Evolutionary conservation across 2,329 filamentous ascomycete genomes (phyloP).

Genomic region (Gnomoniopsis smithogilvyi): DNA sequence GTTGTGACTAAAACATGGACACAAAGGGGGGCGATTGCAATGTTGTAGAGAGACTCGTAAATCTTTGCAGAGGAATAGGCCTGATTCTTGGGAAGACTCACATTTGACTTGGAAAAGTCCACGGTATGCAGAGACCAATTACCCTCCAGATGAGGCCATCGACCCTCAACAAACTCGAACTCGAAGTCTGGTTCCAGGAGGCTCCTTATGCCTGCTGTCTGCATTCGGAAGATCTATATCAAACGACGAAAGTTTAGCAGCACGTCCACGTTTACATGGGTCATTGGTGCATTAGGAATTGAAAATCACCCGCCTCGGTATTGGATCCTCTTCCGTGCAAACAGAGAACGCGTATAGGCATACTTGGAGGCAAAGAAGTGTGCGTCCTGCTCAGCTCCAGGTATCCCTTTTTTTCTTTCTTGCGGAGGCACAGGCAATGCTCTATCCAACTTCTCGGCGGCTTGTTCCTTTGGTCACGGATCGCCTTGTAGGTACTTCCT

Average conservation of each 20-base stretch:
- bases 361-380: background rate
- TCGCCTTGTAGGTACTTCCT: too few species aligned
- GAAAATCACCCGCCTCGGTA: slow-evolving; percentile 7
- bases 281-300: background rate
- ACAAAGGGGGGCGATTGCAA: too few species aligned
- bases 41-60: background rate
- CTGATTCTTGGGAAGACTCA: slow-evolving; percentile 1
- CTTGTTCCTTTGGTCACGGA: too few species aligned
- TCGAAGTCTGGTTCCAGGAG: slow-evolving; percentile 14
- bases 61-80: too few species aligned
- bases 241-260: background rate
- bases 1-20: background rate
- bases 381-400: too few species aligned
- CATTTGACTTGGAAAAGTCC: slow-evolving; percentile 17
- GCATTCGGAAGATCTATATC: slow-evolving; percentile 16
- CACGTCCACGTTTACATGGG: background rate
- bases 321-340: slow-evolving; percentile 13
- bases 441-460: too few species aligned
- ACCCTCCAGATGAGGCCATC: slow-evolving; percentile 15
- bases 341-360: slow-evolving; percentile 12
- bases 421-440: too few species aligned
- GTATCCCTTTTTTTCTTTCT: background rate
- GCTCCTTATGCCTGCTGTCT: slow-evolving; percentile 15
- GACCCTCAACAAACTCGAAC: slow-evolving; percentile 16
- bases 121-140: slow-evolving; percentile 17